A percentile compares a stretch with the other conserved stretches of the same genome.
These are phyloP conservation scores for Penstemon newberryi DNA, from an alignment of 257 asterid species.

Conservation along the genomic window DNA sequence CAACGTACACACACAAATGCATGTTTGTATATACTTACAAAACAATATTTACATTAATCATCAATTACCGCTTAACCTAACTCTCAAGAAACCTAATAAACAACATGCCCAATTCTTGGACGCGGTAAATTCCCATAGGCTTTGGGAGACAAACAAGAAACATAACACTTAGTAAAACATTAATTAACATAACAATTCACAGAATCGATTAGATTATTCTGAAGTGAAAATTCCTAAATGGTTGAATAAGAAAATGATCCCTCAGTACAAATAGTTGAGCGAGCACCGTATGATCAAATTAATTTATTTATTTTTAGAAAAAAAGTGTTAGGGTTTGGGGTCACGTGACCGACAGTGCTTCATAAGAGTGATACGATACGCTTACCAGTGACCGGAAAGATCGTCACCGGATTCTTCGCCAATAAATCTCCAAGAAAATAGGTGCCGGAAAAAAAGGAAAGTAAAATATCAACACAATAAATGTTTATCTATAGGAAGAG, in stretches of 20 bases:
- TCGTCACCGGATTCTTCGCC: constrained; percentile 27
- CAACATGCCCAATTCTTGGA: constrained; percentile 33
- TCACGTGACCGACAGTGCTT: constrained; percentile 34
- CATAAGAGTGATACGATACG: constrained; percentile 20
- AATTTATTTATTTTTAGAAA: not conserved
- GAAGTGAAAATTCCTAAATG: constrained; percentile 18
- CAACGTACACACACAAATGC: not conserved
- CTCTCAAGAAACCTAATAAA: constrained; percentile 5
- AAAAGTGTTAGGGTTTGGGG: constrained; percentile 32
- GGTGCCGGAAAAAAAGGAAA: constrained; percentile 4
- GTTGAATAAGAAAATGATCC: not conserved
- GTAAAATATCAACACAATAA: not conserved
- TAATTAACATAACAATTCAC: constrained; percentile 2
- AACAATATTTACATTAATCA: constrained; percentile 9
- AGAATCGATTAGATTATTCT: constrained; percentile 15
- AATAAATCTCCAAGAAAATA: constrained; percentile 26
- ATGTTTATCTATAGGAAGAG: constrained; percentile 15
- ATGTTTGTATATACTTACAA: not conserved
- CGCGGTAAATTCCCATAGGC: constrained; percentile 27
- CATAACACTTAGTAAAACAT: not conserved
- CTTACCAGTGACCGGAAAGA: constrained; percentile 38
- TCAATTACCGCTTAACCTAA: constrained; percentile 15
- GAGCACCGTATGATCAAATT: not conserved
- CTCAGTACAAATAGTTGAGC: not conserved
- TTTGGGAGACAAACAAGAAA: constrained; percentile 9